phyloP scores from a whole-genome alignment of 768 basidiomycete genomes.

The Sistotremastrum suecicum region DNA sequence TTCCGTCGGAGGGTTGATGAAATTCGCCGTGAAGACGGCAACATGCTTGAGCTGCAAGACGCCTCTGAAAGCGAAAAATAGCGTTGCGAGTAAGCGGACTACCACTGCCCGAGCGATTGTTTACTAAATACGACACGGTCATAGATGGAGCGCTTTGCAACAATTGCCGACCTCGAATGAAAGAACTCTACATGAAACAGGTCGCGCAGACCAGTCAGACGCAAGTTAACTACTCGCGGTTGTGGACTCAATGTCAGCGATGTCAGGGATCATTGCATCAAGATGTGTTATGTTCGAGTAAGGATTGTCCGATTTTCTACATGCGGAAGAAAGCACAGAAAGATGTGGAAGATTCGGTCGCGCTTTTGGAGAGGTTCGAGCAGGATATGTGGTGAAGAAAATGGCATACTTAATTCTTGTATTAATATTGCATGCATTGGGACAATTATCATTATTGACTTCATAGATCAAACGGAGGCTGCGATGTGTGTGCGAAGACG shows the following conservation, averaged over 20 bases:
- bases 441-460: too few species aligned
- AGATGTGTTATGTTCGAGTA: constrained; percentile 94
- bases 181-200: constrained; percentile 91
- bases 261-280: constrained; percentile 98
- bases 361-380: constrained; percentile 75
- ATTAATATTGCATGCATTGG: too few species aligned
- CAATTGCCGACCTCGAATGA: constrained; percentile 75
- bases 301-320: constrained; percentile 98
- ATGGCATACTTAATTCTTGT: neutral
- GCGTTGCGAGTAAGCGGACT: constrained; percentile 41
- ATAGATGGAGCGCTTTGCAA: constrained; percentile 88
- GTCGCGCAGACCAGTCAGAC: constrained; percentile 51
- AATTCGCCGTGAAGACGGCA: constrained; percentile 90
- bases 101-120: neutral
- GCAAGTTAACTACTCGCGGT: constrained; percentile 82
- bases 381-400: constrained; percentile 44
- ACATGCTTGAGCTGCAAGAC: constrained; percentile 97
- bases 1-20: constrained; percentile 94
- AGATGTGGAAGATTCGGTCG: constrained; percentile 79
- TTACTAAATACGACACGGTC: neutral
- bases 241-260: constrained; percentile 98
- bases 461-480: too few species aligned
- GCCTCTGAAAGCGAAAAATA: constrained; percentile 63
- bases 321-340: constrained; percentile 98
- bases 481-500: too few species aligned